Evolutionary conservation across 306 rosid genomes (phyloP).

Genomic region (Carpinus fangiana): DNA sequence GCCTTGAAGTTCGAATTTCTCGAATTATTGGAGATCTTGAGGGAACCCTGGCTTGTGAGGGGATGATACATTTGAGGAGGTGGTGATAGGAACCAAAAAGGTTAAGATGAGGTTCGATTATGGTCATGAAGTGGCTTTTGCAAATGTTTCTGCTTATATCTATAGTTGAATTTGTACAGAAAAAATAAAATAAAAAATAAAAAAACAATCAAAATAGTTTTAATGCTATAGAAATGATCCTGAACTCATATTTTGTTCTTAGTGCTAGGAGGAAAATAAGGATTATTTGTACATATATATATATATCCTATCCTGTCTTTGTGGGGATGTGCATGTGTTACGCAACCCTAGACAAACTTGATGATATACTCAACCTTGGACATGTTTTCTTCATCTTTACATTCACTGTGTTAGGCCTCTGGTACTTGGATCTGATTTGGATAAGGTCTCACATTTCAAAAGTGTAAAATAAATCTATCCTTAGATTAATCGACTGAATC

Average conservation of each 20-base stretch:
- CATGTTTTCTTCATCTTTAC: not conserved
- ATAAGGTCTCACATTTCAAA: too few relatives aligned
- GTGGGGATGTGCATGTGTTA: too few relatives aligned
- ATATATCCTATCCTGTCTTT: too few relatives aligned
- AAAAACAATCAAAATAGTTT: slow-evolving; percentile 21
- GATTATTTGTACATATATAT: too few relatives aligned
- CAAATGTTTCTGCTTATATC: slow-evolving; percentile 31
- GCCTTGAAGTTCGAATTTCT: slow-evolving; percentile 79
- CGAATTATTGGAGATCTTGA: slow-evolving; percentile 91
- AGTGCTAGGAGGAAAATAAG: too few relatives aligned
- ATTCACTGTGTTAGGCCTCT: too few relatives aligned
- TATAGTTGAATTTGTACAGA: slow-evolving; percentile 46
- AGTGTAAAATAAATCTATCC: too few relatives aligned
- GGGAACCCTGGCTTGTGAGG: slow-evolving; percentile 91
- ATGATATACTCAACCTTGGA: not conserved
- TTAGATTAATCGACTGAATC: too few relatives aligned
- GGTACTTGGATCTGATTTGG: too few relatives aligned
- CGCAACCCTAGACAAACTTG: not conserved
- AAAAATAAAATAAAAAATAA: slow-evolving; percentile 21
- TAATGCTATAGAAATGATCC: slow-evolving; percentile 29
- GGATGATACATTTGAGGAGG: slow-evolving; percentile 75
- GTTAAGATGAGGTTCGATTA: not conserved
- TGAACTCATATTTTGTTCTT: slow-evolving; percentile 20
- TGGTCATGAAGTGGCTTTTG: slow-evolving; percentile 20
- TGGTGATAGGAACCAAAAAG: slow-evolving; percentile 16